Percentiles rank a stretch among this genome's conserved stretches.
Evolutionary conservation across 495 filamentous ascomycete species (phyloP).

Genomic region (Annulohypoxylon stygium): DNA sequence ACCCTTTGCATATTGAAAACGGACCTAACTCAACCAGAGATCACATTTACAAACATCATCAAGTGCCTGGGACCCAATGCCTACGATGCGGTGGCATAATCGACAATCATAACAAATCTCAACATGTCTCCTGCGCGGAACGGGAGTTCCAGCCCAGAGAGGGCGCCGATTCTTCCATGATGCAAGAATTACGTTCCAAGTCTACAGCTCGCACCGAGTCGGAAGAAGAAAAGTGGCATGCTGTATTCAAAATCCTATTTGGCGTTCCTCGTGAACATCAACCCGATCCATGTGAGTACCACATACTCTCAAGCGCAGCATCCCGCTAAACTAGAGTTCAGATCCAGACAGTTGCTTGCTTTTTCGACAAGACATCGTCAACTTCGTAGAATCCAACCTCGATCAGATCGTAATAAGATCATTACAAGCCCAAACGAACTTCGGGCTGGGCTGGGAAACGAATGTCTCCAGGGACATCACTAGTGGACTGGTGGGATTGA

Average conservation of each 20-base stretch:
- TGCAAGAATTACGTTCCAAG: neutral
- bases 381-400: neutral
- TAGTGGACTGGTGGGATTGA: neutral
- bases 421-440: neutral
- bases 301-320: neutral
- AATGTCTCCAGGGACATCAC: neutral
- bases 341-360: neutral
- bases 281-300: constrained; percentile 3
- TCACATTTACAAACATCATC: neutral
- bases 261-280: neutral
- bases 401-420: neutral
- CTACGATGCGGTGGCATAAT: neutral
- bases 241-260: constrained; percentile 1
- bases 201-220: neutral
- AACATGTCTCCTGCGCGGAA: neutral
- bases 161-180: neutral
- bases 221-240: constrained; percentile 20
- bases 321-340: neutral
- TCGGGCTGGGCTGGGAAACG: neutral
- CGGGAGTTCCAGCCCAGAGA: neutral
- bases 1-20: no score
- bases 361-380: neutral
- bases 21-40: constrained; percentile 1
- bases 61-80: neutral
- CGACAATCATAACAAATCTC: neutral